phyloP scores from a whole-genome alignment of 331 rosid species.

The Pyrus hybrid region DNA sequence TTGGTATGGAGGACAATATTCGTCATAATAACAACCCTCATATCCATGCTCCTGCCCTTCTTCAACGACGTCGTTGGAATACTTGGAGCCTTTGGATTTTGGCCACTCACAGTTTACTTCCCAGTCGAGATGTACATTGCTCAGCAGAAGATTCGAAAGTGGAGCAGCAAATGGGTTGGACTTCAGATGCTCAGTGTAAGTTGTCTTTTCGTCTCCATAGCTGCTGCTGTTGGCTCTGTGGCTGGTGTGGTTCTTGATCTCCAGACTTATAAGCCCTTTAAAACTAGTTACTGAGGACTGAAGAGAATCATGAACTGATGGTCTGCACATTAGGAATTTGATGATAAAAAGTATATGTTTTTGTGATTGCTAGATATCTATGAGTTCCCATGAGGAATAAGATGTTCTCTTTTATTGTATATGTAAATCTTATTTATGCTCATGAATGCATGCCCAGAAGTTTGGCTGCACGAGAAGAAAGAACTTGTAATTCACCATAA shows the following conservation, averaged over 20 bases:
- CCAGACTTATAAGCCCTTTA: constrained; percentile 66
- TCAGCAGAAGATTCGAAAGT: constrained; percentile 42
- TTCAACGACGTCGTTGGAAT: constrained; percentile 79
- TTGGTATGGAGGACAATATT: constrained; percentile 57
- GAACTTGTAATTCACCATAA: neutral
- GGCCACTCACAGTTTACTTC: constrained; percentile 68
- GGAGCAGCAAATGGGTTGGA: constrained; percentile 52
- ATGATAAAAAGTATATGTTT: neutral
- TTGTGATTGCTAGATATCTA: neutral
- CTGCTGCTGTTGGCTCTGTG: constrained; percentile 64
- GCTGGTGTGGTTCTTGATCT: constrained; percentile 70
- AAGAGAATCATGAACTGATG: neutral
- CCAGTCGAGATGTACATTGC: constrained; percentile 71
- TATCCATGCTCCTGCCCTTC: constrained; percentile 73
- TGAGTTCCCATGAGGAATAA: neutral
- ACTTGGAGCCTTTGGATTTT: constrained; percentile 77
- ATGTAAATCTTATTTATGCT: neutral
- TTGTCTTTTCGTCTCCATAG: constrained; percentile 43
- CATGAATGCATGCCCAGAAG: neutral
- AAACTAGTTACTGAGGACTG: constrained; percentile 48
- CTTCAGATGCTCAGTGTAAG: constrained; percentile 44
- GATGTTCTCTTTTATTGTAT: neutral
- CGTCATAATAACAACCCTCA: constrained; percentile 49
- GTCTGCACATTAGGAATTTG: neutral
- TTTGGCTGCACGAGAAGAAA: neutral